Conservation (phyloP, 108 stramenopile genomes). For the Cyclotella atomus region DNA sequence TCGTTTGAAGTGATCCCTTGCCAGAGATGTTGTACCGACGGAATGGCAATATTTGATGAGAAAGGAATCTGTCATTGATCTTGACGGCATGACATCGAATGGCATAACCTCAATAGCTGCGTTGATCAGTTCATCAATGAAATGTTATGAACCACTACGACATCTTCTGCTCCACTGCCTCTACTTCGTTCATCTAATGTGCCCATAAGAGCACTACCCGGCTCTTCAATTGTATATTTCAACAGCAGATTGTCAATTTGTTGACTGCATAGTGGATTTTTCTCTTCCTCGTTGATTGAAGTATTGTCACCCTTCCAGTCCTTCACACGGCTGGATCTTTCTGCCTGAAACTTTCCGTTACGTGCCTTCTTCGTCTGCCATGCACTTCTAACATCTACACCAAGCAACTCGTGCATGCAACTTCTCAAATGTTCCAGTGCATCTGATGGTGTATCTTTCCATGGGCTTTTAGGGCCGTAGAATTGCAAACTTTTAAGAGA, state of each 20-base stretch:
- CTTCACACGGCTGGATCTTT: constrained; percentile 64
- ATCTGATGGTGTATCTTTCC: constrained; percentile 36
- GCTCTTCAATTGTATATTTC: constrained; percentile 58
- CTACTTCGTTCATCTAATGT: constrained; percentile 38
- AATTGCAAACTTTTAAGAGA: constrained; percentile 57
- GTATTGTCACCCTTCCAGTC: constrained; percentile 15
- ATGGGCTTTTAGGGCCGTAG: constrained; percentile 66
- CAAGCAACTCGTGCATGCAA: constrained; percentile 73
- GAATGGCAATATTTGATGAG: constrained; percentile 14
- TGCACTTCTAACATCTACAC: constrained; percentile 77
- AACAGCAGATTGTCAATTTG: constrained; percentile 84
- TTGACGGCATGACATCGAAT: not conserved
- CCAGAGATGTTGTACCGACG: constrained; percentile 31
- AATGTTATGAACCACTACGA: constrained; percentile 54
- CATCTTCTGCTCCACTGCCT: constrained; percentile 65
- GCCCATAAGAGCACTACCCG: constrained; percentile 28
- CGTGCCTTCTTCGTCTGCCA: constrained; percentile 85
- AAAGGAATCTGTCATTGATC: constrained; percentile 34
- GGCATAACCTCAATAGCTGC: too few relatives aligned
- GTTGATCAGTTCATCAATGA: constrained; percentile 33
- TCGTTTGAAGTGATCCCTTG: constrained; percentile 27
- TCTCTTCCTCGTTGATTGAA: not conserved
- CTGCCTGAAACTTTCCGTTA: constrained; percentile 78
- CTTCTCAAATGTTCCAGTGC: constrained; percentile 43
- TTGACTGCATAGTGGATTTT: constrained; percentile 62